Conservation (phyloP, 1,139 yeast genomes). For the Keqinozyma sinolaborantium region DNA sequence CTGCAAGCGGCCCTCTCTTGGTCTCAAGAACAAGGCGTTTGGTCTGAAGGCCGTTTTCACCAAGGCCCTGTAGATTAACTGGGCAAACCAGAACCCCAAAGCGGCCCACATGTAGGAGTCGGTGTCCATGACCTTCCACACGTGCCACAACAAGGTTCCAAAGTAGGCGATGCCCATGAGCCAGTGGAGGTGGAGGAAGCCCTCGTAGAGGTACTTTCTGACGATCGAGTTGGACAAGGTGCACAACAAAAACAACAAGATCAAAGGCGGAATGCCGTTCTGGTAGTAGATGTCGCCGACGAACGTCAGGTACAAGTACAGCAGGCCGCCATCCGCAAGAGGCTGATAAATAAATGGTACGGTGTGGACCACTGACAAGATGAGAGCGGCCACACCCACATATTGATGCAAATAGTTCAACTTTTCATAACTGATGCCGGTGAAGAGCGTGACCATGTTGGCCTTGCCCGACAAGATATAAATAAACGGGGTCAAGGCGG, state of each 20-base stretch:
- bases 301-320: constrained; percentile 14
- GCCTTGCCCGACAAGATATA: constrained; percentile 52
- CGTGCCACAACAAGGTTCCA: constrained; percentile 53
- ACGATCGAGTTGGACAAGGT: constrained; percentile 42
- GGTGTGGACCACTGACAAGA: constrained; percentile 51
- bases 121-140: constrained; percentile 31
- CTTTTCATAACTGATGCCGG: constrained; percentile 57
- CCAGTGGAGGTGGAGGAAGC: constrained; percentile 59
- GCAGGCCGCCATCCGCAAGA: constrained; percentile 49
- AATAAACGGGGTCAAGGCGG: constrained; percentile 51
- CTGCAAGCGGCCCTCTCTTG: constrained; percentile 40
- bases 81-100: constrained; percentile 53
- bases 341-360: constrained; percentile 51
- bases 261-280: constrained; percentile 42
- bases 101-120: constrained; percentile 55
- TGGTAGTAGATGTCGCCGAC: constrained; percentile 16
- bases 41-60: constrained; percentile 52
- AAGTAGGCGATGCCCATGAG: constrained; percentile 51
- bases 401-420: constrained; percentile 52
- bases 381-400: constrained; percentile 41
- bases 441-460: constrained; percentile 46
- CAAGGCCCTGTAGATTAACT: constrained; percentile 47
- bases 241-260: constrained; percentile 45
- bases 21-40: constrained; percentile 37
- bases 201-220: constrained; percentile 47